Evolutionary conservation across 2,329 filamentous ascomycete species (phyloP).

Genomic region (Chalara sp.): DNA sequence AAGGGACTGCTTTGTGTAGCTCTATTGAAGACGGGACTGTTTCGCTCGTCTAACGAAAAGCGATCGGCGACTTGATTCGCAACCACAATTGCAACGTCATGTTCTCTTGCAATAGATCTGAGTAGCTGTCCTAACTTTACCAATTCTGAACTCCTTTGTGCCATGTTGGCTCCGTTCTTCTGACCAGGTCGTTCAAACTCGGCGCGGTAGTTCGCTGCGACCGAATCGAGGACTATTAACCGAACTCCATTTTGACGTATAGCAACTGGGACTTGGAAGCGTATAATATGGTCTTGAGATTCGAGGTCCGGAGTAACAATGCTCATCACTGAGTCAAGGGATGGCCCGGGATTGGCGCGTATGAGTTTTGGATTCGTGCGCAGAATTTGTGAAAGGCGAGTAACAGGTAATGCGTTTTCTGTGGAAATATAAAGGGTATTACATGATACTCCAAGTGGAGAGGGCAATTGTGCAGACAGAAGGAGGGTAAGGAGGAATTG

Average conservation of each 20-base stretch:
- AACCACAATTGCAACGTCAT: conserved; percentile 79
- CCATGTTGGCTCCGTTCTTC: conserved; percentile 50
- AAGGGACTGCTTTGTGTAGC: conserved; percentile 20
- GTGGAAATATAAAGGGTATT: conserved; percentile 92
- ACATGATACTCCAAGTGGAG: conserved; percentile 62
- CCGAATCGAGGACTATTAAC: conserved; percentile 80
- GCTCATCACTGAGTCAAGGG: conserved; percentile 70
- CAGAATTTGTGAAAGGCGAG: conserved; percentile 74
- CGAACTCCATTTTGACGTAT: conserved; percentile 70
- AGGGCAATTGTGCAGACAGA: conserved; percentile 74
- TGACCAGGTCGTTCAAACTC: conserved; percentile 62
- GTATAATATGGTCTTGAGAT: conserved; percentile 89
- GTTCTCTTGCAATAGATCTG: conserved; percentile 64
- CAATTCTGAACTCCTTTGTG: conserved; percentile 69
- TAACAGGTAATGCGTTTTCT: conserved; percentile 77
- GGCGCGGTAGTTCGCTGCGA: conserved; percentile 91
- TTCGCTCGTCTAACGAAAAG: conserved; percentile 39
- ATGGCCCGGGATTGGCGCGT: conserved; percentile 41
- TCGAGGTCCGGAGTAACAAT: conserved; percentile 86
- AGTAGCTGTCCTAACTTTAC: conserved; percentile 70
- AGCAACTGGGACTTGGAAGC: conserved; percentile 85
- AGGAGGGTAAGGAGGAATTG: conserved; percentile 84
- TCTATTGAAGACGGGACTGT: conserved; percentile 6
- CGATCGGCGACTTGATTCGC: conserved; percentile 94
- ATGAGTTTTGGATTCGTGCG: conserved; percentile 54